phyloP scores from a whole-genome alignment of 139 green algal genomes.

The Chlorella sorokiniana region DNA sequence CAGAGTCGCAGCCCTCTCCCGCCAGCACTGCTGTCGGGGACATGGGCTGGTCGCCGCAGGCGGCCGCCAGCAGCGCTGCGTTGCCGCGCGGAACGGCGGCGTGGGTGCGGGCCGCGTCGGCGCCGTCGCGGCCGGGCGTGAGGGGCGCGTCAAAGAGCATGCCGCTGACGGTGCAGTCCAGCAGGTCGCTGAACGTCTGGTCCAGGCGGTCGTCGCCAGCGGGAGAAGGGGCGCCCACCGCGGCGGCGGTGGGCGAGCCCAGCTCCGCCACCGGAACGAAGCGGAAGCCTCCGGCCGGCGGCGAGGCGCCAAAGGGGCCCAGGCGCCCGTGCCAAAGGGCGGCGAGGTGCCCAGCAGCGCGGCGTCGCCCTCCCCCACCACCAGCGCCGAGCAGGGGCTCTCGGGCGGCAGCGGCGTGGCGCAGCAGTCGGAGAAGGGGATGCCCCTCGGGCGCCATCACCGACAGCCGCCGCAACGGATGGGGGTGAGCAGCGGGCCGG shows the following conservation, averaged over 20 bases:
- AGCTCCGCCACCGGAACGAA: too few species aligned
- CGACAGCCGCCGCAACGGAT: slow-evolving; percentile 23
- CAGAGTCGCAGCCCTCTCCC: neutral
- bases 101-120: neutral
- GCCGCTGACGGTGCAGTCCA: slow-evolving; percentile 20
- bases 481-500: slow-evolving; percentile 40
- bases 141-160: slow-evolving; percentile 28
- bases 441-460: slow-evolving; percentile 24
- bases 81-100: too few species aligned
- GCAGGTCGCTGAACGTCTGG: neutral
- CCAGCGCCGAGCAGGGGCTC: neutral
- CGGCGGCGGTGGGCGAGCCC: neutral
- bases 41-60: neutral
- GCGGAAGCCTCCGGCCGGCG: too few species aligned
- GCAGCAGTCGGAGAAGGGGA: slow-evolving; percentile 24
- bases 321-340: neutral
- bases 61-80: neutral
- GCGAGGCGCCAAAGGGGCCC: neutral
- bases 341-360: neutral
- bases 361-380: neutral
- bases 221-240: neutral
- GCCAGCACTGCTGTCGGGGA: neutral
- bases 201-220: neutral
- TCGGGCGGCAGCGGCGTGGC: slow-evolving; percentile 11
- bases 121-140: neutral